Conservation (phyloP, 2,329 filamentous ascomycete genomes). For the Aspergillus texensis region DNA sequence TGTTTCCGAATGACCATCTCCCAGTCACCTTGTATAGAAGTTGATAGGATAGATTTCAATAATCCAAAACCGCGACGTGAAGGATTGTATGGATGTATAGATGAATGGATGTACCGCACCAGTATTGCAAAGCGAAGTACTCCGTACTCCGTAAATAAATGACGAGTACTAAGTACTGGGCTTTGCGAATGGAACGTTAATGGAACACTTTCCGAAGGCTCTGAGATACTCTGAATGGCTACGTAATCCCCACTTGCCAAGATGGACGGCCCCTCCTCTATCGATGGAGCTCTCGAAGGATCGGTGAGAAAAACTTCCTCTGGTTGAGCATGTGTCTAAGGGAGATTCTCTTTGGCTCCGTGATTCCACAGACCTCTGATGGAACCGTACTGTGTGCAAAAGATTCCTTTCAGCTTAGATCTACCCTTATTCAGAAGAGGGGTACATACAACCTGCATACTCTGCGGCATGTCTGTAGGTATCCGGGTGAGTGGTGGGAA, state of each 20-base stretch:
- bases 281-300: slow-evolving; percentile 1
- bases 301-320: neutral
- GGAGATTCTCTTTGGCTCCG: neutral
- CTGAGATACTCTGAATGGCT: neutral
- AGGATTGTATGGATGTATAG: too few species aligned
- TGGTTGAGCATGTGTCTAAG: neutral
- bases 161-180: too few species aligned
- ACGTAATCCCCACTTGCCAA: slow-evolving; percentile 5
- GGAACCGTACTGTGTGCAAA: neutral
- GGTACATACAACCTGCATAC: neutral
- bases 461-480: neutral
- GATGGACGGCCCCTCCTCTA: neutral
- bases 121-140: neutral
- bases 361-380: neutral
- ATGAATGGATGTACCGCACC: neutral
- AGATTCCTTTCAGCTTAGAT: neutral
- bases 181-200: neutral
- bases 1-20: neutral
- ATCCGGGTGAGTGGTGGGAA: neutral
- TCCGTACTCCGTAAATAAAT: neutral
- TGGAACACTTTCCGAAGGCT: neutral
- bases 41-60: neutral
- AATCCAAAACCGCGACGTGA: neutral
- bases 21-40: neutral
- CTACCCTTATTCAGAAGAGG: neutral